Evolutionary conservation across 495 filamentous ascomycete genomes (phyloP).

Genomic region (Penicillium riverlandense): DNA sequence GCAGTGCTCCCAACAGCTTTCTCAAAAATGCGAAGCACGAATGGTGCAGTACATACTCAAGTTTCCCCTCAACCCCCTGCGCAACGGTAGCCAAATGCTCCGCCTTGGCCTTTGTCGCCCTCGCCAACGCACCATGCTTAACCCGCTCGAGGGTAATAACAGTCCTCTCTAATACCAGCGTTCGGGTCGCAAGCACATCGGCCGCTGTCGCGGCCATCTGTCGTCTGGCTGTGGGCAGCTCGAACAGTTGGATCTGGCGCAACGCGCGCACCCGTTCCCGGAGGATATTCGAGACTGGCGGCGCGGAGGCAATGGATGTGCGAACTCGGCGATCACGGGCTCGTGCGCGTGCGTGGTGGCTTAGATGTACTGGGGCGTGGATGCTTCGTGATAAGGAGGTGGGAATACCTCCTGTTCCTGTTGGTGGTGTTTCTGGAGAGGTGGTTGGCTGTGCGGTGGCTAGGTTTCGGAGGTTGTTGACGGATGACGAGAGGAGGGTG

Average conservation of each 20-base stretch:
- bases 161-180: constrained; percentile 31
- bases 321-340: constrained; percentile 21
- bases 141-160: constrained; percentile 44
- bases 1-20: too few species aligned
- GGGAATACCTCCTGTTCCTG: constrained; percentile 1
- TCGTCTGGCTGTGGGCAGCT: constrained; percentile 25
- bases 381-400: neutral
- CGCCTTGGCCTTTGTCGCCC: constrained; percentile 44
- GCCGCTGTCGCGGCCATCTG: constrained; percentile 33
- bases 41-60: constrained; percentile 32
- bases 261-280: constrained; percentile 17
- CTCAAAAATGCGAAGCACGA: too few species aligned
- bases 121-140: constrained; percentile 60
- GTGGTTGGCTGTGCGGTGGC: constrained; percentile 15
- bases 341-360: constrained; percentile 16
- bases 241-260: constrained; percentile 22
- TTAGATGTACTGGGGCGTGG: constrained; percentile 1
- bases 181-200: constrained; percentile 22
- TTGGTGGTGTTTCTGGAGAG: neutral
- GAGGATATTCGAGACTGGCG: constrained; percentile 20
- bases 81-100: constrained; percentile 57
- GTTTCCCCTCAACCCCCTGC: constrained; percentile 42
- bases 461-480: constrained; percentile 22
- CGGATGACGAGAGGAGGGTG: constrained; percentile 12
- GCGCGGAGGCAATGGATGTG: constrained; percentile 16